Evolutionary conservation across 2,329 filamentous ascomycete species (phyloP).

Genomic region (Geoglossum cookeanum): DNA sequence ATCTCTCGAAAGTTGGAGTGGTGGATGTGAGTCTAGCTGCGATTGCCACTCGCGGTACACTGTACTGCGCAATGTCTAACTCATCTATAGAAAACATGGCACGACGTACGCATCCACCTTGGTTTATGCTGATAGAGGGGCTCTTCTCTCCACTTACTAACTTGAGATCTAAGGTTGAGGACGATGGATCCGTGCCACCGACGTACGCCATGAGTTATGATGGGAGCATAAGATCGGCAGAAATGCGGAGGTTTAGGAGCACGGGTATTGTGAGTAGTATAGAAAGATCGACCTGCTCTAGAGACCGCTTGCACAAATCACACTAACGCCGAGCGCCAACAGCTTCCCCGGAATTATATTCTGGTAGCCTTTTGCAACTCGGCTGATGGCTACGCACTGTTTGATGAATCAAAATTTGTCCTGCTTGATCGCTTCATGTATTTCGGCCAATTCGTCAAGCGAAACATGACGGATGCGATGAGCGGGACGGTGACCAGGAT

Average conservation of each 20-base stretch:
- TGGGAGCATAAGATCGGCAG: background rate
- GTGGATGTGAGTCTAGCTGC: background rate
- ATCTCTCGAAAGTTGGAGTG: background rate
- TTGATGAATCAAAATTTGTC: constrained; percentile 25
- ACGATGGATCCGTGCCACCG: background rate
- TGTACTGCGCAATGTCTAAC: background rate
- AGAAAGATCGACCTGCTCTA: background rate
- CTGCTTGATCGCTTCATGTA: constrained; percentile 34
- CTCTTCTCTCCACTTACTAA: background rate
- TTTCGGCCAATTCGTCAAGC: constrained; percentile 36
- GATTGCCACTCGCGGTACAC: background rate
- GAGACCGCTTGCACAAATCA: background rate
- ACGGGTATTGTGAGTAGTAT: background rate
- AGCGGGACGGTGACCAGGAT: constrained; percentile 35
- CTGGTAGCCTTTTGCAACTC: constrained; percentile 24
- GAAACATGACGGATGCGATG: constrained; percentile 26
- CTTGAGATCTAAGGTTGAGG: background rate
- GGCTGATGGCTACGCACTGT: constrained; percentile 22
- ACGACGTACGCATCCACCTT: background rate
- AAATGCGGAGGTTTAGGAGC: background rate
- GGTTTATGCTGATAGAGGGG: background rate
- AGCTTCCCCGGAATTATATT: constrained; percentile 31
- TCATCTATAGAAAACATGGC: background rate
- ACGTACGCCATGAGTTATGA: background rate
- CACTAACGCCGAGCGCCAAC: background rate